These are phyloP conservation scores for Salix arbutifolia DNA, from an alignment of 345 rosid species.

Conservation along the genomic window DNA sequence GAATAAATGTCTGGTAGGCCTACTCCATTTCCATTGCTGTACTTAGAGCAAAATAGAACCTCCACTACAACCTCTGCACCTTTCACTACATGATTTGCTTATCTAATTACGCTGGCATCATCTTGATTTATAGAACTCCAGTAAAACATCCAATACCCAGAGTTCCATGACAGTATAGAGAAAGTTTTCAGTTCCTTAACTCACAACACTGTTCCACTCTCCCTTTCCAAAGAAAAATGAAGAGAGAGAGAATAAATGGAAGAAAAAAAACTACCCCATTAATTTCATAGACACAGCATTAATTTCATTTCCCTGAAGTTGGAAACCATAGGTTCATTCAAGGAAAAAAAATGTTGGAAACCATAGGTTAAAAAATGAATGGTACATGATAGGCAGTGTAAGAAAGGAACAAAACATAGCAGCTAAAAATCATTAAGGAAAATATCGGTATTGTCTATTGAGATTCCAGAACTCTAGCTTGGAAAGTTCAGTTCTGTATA, in stretches of 20 bases:
- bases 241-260: not conserved
- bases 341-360: not conserved
- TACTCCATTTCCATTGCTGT: not conserved
- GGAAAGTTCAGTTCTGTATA: not conserved
- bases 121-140: not conserved
- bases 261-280: too few relatives aligned
- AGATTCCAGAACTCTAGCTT: not conserved
- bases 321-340: not conserved
- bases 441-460: not conserved
- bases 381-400: not conserved
- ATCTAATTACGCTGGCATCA: not conserved
- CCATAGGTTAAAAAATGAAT: not conserved
- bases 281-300: too few relatives aligned
- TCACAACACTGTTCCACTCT: not conserved
- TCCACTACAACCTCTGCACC: not conserved
- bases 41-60: not conserved
- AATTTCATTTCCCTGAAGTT: not conserved
- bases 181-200: not conserved
- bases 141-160: not conserved
- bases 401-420: not conserved
- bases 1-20: not conserved
- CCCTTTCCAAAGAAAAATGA: not conserved
- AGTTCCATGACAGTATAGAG: not conserved
- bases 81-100: not conserved
- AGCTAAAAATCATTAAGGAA: not conserved